A percentile compares a stretch with the other conserved stretches of the same genome.
Evolutionary conservation across 495 filamentous ascomycete genomes (phyloP).

Genomic region (Penicillium paxilli): DNA sequence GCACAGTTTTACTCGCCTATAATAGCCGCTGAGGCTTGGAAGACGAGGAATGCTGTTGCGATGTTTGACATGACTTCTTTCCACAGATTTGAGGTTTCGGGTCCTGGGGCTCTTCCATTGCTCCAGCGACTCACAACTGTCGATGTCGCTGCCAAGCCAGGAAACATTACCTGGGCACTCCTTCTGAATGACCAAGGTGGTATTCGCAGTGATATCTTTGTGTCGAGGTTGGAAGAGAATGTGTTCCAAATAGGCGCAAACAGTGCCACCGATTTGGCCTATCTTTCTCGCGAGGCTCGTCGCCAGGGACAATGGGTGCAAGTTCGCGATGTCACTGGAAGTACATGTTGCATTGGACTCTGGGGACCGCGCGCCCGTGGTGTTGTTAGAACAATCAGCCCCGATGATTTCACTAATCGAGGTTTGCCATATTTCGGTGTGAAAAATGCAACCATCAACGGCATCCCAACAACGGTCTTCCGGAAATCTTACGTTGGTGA

Average conservation of each 20-base stretch:
- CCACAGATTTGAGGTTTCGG: constrained; percentile 46
- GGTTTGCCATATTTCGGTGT: constrained; percentile 39
- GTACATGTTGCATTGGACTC: constrained; percentile 51
- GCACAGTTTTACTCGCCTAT: constrained; percentile 47
- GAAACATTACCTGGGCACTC: constrained; percentile 44
- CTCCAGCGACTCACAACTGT: constrained; percentile 47
- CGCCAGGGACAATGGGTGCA: constrained; percentile 37
- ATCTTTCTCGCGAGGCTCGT: constrained; percentile 42
- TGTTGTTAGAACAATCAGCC: constrained; percentile 31
- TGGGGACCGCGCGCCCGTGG: constrained; percentile 50
- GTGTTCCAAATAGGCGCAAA: constrained; percentile 50
- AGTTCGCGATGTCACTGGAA: constrained; percentile 49
- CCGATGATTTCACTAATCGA: constrained; percentile 41
- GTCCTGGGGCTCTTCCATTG: constrained; percentile 43
- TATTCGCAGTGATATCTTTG: constrained; percentile 42
- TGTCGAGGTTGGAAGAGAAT: constrained; percentile 35
- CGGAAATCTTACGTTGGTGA: constrained; percentile 52
- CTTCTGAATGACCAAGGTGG: constrained; percentile 42
- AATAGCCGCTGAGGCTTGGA: constrained; percentile 50
- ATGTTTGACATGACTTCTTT: constrained; percentile 58
- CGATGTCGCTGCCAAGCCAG: constrained; percentile 35
- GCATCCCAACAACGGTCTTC: constrained; percentile 42
- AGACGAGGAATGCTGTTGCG: constrained; percentile 50
- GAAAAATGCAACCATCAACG: constrained; percentile 33
- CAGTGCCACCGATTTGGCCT: constrained; percentile 41